Base-by-base conservation (phyloP, 129 eudicot genomes). In the Calendula officinalis region DNA sequence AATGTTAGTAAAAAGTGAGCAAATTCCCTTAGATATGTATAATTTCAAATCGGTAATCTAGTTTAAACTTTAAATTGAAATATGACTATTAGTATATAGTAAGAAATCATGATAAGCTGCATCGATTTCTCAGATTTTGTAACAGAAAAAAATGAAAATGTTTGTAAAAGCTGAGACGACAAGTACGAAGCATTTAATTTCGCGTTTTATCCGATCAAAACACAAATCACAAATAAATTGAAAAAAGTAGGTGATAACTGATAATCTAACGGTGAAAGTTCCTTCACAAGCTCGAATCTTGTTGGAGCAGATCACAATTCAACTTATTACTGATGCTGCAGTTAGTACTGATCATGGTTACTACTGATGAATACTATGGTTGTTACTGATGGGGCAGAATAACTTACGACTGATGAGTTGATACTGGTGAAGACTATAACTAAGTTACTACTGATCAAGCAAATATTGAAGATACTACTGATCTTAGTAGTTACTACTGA, bases 131-230 rank as follows among this genome's bases (percentile, higher is more conserved):
- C 30, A 41, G 8, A 6, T 41, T 41, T 4, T 2, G 30, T 22
- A 22, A 0, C 30, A 0, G 30, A 22, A 22, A 22, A 22, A 22
- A 22, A 22, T 2, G 30, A 22, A 6, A 2, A 41, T 41, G 45
- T 41, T 7, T 6, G 10, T 41, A 41, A 6, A 2, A 6, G 5
- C 3, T 41, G 10, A 41, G 53, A 47, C 33, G 8, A 27, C 27
- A n/a, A 58, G 36, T 60, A 60, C 5, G 16, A 32, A 60, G 66
- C 38, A 17, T 22, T 60, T 39, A 60, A 17, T 60, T 16, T 17
- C 49, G 35, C 27, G 27, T 12, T 34, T 33, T 2, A 46, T 7
- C n/a, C 42, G 38, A 42, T 22, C 9, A 1, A 40, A 61, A 62
- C 37, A 5, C 54, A 43, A 60, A 44, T 60, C 47, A 43, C 40